phyloP scores from a whole-genome alignment of 192 early-diverging fungal genomes.

The Thamnidium elegans region DNA sequence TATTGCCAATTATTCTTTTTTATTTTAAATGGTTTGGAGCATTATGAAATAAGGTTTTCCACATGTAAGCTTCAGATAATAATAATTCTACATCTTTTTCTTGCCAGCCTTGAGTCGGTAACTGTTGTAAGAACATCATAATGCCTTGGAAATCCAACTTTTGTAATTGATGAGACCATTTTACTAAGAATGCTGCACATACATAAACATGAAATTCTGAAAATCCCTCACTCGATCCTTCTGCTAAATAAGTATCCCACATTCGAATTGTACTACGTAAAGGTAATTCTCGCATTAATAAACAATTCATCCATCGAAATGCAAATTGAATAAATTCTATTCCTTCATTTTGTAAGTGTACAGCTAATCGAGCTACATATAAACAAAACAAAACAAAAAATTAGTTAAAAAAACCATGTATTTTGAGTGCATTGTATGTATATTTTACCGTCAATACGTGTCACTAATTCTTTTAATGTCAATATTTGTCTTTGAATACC shows the following conservation, averaged over 20 bases:
- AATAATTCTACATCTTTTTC: slow-evolving; percentile 93
- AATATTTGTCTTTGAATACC: slow-evolving; percentile 92
- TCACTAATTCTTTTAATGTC: slow-evolving; percentile 87
- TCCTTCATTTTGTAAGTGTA: slow-evolving; percentile 82
- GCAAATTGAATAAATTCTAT: slow-evolving; percentile 99
- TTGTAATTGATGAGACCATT: slow-evolving; percentile 84
- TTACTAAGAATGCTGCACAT: slow-evolving; percentile 96
- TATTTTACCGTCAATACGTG: slow-evolving; percentile 79
- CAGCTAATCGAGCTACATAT: slow-evolving; percentile 64
- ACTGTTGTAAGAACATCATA: slow-evolving; percentile 89
- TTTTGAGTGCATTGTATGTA: background rate
- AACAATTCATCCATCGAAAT: slow-evolving; percentile 99
- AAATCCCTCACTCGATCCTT: slow-evolving; percentile 81
- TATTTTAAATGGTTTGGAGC: slow-evolving; percentile 79
- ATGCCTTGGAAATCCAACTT: slow-evolving; percentile 92
- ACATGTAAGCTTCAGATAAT: slow-evolving; percentile 95
- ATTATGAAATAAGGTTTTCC: slow-evolving; percentile 92
- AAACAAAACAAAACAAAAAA: too few species aligned
- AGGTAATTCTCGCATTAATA: slow-evolving; percentile 94
- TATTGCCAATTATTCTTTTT: background rate
- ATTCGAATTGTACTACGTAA: slow-evolving; percentile 88
- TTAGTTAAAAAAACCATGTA: background rate
- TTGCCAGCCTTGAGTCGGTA: slow-evolving; percentile 83
- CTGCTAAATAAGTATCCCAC: slow-evolving; percentile 98
- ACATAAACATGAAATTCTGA: slow-evolving; percentile 98